Evolutionary conservation across 495 filamentous ascomycete genomes (phyloP).

Genomic region (Friedmanniomyces endolithicus): DNA sequence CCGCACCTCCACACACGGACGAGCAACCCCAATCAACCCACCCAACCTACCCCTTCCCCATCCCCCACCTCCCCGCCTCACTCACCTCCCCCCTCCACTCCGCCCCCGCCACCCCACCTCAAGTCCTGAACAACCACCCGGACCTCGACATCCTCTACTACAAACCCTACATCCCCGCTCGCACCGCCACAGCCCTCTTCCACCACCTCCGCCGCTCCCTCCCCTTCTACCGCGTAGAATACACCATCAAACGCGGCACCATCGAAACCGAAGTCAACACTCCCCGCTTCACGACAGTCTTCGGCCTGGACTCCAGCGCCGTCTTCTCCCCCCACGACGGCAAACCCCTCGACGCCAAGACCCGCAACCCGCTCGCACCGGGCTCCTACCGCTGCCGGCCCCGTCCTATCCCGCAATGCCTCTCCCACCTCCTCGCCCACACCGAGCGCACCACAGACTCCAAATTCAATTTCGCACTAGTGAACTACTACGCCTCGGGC

Average conservation of each 20-base stretch:
- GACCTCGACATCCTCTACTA: slow-evolving; percentile 58
- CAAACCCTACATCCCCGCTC: slow-evolving; percentile 47
- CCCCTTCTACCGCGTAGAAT: slow-evolving; percentile 62
- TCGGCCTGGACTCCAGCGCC: slow-evolving; percentile 51
- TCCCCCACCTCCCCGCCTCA: slow-evolving; percentile 41
- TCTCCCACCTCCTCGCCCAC: slow-evolving; percentile 41
- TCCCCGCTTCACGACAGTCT: slow-evolving; percentile 59
- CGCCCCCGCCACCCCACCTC: slow-evolving; percentile 31
- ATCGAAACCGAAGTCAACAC: slow-evolving; percentile 50
- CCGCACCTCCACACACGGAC: neutral
- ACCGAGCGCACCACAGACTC: slow-evolving; percentile 48
- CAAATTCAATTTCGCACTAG: slow-evolving; percentile 59
- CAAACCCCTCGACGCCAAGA: no score
- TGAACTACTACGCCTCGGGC: slow-evolving; percentile 64
- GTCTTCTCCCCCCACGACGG: no score
- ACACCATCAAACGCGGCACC: slow-evolving; percentile 49
- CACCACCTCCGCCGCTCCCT: slow-evolving; percentile 48
- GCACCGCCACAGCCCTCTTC: slow-evolving; percentile 46
- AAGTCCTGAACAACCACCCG: slow-evolving; percentile 44
- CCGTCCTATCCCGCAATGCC: slow-evolving; percentile 54
- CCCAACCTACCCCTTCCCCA: slow-evolving; percentile 49
- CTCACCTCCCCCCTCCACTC: slow-evolving; percentile 31
- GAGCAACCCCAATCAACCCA: slow-evolving; percentile 33
- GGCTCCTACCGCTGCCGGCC: slow-evolving; percentile 46
- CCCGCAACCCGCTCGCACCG: slow-evolving; percentile 31